These are phyloP conservation scores for Apiospora sp. DNA, from an alignment of 2,329 filamentous ascomycete genomes.

Conservation along the genomic window DNA sequence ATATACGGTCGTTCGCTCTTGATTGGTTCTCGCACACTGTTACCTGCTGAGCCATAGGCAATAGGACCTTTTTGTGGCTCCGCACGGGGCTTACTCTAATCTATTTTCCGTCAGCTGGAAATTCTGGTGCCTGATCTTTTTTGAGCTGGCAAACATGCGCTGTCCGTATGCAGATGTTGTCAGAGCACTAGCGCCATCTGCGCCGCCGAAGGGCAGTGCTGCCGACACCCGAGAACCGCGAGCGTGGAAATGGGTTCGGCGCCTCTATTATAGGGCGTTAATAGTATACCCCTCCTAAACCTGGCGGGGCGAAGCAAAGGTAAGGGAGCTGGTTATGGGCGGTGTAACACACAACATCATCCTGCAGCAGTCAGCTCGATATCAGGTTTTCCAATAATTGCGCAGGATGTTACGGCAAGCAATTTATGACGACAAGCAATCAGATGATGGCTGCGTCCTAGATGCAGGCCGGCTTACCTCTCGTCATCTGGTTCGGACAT, in stretches of 20 bases:
- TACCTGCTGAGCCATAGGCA: too few relatives aligned
- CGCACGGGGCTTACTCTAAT: not conserved
- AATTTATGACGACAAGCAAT: not conserved
- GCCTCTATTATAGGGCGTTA: not conserved
- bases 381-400: not conserved
- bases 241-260: not conserved
- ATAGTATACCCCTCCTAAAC: not conserved
- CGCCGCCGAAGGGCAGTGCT: not conserved
- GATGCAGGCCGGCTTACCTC: not conserved
- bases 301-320: not conserved
- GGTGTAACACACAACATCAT: not conserved
- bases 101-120: not conserved
- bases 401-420: not conserved
- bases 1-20: too few relatives aligned
- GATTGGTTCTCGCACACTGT: not conserved
- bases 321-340: not conserved
- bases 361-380: too few relatives aligned
- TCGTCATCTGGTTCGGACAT: not conserved
- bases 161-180: not conserved
- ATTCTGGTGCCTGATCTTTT: not conserved
- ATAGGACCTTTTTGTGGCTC: not conserved
- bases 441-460: not conserved
- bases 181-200: not conserved
- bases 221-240: not conserved
- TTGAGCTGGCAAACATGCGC: not conserved